Conservation (phyloP, 2,329 filamentous ascomycete species). For the Clarireedia homoeocarpa region DNA sequence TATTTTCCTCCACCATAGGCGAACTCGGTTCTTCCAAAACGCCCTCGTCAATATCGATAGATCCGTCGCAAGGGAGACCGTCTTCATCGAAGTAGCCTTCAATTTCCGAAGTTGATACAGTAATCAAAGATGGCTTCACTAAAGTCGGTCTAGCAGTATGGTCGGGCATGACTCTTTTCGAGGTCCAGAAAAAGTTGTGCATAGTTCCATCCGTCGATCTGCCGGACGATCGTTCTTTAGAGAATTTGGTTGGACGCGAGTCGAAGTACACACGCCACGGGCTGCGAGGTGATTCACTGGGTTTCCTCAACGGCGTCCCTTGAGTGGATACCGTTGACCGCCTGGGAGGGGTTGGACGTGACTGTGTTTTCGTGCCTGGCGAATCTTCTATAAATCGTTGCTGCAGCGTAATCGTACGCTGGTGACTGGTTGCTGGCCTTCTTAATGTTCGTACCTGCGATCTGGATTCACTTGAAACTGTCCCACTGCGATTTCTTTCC, state of each 20-base stretch:
- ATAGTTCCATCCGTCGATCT: conserved; percentile 21
- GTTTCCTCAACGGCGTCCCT: conserved; percentile 15
- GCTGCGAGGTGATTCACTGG: conserved; percentile 16
- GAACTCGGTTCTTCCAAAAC: background rate
- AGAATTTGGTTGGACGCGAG: conserved; percentile 25
- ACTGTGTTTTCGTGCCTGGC: conserved; percentile 12
- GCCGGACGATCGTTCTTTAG: conserved; percentile 24
- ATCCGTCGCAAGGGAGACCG: conserved; percentile 19
- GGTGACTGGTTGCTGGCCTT: conserved; percentile 71
- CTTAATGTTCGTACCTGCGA: conserved; percentile 59
- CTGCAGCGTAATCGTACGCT: conserved; percentile 64
- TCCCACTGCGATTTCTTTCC: conserved; percentile 38
- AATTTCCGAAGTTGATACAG: conserved; percentile 9
- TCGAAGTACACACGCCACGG: conserved; percentile 29
- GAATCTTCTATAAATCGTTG: conserved; percentile 33
- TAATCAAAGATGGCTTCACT: conserved; percentile 26
- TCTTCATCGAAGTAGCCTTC: conserved; percentile 20
- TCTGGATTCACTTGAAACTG: conserved; percentile 41
- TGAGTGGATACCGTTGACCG: conserved; percentile 11
- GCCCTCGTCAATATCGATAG: conserved; percentile 11
- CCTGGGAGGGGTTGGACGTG: conserved; percentile 11
- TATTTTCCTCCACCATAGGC: background rate
- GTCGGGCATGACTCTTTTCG: conserved; percentile 25
- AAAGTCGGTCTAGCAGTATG: conserved; percentile 24
- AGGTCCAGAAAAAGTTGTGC: conserved; percentile 22